Conservation (phyloP, 2,329 filamentous ascomycete species). For the Cercospora sp. region DNA sequence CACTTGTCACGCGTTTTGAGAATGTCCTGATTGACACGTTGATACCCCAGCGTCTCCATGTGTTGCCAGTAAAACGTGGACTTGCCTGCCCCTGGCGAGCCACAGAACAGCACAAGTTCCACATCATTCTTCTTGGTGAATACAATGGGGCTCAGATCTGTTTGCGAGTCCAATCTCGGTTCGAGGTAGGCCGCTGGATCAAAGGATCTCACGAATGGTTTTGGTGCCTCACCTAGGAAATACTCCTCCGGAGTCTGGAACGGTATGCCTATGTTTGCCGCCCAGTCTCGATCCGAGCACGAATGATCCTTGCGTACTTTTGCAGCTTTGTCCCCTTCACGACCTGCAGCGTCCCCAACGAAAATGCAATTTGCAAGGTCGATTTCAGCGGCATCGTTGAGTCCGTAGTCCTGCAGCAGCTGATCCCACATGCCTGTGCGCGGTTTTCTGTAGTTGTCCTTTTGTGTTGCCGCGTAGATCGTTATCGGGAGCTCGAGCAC, state of each 20-base stretch:
- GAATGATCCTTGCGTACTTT: conserved; percentile 58
- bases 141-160: conserved; percentile 36
- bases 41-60: conserved; percentile 75
- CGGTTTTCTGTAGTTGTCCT: conserved; percentile 84
- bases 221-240: conserved; percentile 69
- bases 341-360: conserved; percentile 78
- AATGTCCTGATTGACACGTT: conserved; percentile 84
- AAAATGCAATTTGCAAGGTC: conserved; percentile 75
- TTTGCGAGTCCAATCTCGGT: conserved; percentile 29
- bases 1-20: conserved; percentile 71
- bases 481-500: conserved; percentile 73
- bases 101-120: conserved; percentile 83
- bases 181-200: conserved; percentile 62
- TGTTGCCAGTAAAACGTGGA: conserved; percentile 84
- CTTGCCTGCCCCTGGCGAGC: conserved; percentile 86
- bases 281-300: conserved; percentile 70
- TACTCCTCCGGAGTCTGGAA: conserved; percentile 92
- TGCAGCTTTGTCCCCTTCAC: conserved; percentile 44
- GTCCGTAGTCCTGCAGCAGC: conserved; percentile 54
- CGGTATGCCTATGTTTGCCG: conserved; percentile 74
- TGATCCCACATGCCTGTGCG: conserved; percentile 84
- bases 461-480: conserved; percentile 81
- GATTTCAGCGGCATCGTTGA: conserved; percentile 56
- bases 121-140: conserved; percentile 62
- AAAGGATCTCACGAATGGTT: conserved; percentile 68